These are phyloP conservation scores for Pseudoneurospora amorphoporcata DNA, from an alignment of 495 filamentous ascomycete genomes.

Conservation along the genomic window DNA sequence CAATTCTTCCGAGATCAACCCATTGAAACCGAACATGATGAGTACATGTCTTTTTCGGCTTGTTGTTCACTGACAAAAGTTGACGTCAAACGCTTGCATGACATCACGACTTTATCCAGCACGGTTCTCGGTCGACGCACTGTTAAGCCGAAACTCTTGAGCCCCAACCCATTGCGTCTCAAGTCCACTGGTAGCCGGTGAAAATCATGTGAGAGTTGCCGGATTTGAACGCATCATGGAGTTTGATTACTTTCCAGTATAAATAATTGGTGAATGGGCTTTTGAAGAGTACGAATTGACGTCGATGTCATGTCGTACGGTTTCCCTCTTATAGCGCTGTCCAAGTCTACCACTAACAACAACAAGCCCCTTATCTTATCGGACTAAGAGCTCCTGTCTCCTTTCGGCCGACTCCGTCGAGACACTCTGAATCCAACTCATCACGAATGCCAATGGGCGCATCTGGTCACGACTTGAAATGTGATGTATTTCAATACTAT, in stretches of 20 bases:
- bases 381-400: neutral
- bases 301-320: neutral
- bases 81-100: neutral
- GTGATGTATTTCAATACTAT: too few relatives aligned
- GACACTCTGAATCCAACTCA: neutral
- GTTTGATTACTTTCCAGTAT: neutral
- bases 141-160: neutral
- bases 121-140: neutral
- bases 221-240: neutral
- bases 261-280: neutral
- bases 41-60: neutral
- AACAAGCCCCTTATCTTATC: neutral
- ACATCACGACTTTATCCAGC: neutral
- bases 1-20: neutral
- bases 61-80: neutral
- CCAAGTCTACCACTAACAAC: neutral
- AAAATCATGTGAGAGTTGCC: neutral
- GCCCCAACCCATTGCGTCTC: neutral
- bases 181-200: neutral
- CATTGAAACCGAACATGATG: neutral
- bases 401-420: neutral
- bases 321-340: neutral
- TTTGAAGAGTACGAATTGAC: neutral
- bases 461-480: neutral
- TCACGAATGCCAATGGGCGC: neutral